Conservation (phyloP, 371 early-diverging fungal species). For the Mortierella sp. region DNA sequence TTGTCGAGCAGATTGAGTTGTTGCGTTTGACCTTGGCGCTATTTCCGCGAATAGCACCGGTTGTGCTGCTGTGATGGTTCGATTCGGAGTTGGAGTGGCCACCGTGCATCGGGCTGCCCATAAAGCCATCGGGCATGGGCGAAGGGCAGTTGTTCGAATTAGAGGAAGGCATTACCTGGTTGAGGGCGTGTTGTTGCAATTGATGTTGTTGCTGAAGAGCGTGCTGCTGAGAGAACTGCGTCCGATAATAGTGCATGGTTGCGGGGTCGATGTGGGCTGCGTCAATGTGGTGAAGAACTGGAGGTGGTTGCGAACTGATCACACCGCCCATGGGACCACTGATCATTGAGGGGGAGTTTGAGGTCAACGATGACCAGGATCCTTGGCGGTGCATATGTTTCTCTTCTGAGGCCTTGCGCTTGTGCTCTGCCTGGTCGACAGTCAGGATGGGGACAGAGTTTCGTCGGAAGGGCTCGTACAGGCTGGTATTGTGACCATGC, state of each 20-base stretch:
- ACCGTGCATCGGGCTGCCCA: slow-evolving; percentile 17
- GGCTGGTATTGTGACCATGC: slow-evolving; percentile 43
- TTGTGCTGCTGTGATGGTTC: slow-evolving; percentile 27
- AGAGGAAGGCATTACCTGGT: slow-evolving; percentile 46
- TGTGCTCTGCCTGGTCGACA: slow-evolving; percentile 53
- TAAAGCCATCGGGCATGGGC: slow-evolving; percentile 44
- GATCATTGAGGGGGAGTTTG: slow-evolving; percentile 24
- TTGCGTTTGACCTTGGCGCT: slow-evolving; percentile 53
- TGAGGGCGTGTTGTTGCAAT: slow-evolving; percentile 38
- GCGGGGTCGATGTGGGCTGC: slow-evolving; percentile 46
- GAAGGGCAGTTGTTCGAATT: slow-evolving; percentile 42
- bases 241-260: slow-evolving; percentile 56
- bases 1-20: slow-evolving; percentile 57
- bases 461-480: slow-evolving; percentile 54
- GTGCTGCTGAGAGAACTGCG: slow-evolving; percentile 51
- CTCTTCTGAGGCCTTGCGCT: slow-evolving; percentile 55
- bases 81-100: slow-evolving; percentile 13
- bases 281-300: slow-evolving; percentile 49
- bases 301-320: slow-evolving; percentile 28
- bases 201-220: slow-evolving; percentile 43
- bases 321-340: slow-evolving; percentile 21
- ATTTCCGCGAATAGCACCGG: slow-evolving; percentile 43
- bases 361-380: slow-evolving; percentile 50
- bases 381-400: slow-evolving; percentile 55
- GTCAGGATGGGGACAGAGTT: slow-evolving; percentile 55